Evolutionary conservation across 164 flowering plant genomes (phyloP), one percentile per base, ranked within the genome.

Genomic region (Macadamia tetraphylla): DNA sequence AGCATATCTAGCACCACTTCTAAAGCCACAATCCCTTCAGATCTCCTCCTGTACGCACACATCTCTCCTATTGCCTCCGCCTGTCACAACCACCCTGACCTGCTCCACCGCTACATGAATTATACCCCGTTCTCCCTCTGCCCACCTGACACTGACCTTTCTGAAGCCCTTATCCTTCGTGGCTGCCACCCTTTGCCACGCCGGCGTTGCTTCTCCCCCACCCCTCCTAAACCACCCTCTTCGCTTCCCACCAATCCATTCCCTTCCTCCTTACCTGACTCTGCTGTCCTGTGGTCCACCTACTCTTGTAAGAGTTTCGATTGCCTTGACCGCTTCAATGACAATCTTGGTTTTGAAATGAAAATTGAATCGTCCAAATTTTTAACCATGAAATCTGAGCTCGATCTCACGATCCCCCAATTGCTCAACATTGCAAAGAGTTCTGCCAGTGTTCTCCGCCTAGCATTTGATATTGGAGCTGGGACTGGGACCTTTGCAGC

Each of bases 141-240:
- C 75, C 98, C 97, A 8, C 30, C 12, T 11, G 94, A 88, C 62
- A 15, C 82, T 52, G 73, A 81, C n/a, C 71, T 87, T 62, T 84
- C 87, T 35, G 98, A 94, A 58, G 55, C 87, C 46, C 84, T 92
- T 15, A 85, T 92, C 56, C 92, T 92, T 52, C 87, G 83, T 18
- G 98, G 97, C 58, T 94, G 97, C 75, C 94, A 90, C 75, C 98
- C 97, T 0, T 88, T 94, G 35, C 98, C 97, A 9, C 90, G 97
- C 69, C 92, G 97, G 29, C 83, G 98, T 12, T 94, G 97, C 83
- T 91, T 94, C 81, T 77, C 90, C 44, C 71, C 13, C 7, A 85
- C 97, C 61, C 80, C 89, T 1, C 13, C 75, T 0, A 77, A 81
- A 60, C 69, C 67, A 46, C 58, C 86, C 2, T 60, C 81, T 13